These are phyloP conservation scores for Colletotrichum noveboracense DNA, from an alignment of 2,329 filamentous ascomycete species.

Conservation along the genomic window DNA sequence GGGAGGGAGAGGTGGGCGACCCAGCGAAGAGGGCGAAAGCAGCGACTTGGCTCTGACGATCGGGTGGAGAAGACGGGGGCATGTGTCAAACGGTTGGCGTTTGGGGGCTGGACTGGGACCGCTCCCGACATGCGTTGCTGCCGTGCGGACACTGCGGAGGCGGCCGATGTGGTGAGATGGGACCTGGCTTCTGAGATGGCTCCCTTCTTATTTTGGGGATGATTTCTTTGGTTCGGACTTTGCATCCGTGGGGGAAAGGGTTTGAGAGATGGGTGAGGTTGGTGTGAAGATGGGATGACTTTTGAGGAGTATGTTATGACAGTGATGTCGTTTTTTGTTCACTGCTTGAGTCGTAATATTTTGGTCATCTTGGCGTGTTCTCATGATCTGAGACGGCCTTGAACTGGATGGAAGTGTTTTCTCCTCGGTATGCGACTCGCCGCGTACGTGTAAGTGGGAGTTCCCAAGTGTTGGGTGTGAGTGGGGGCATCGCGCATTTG, in stretches of 20 bases:
- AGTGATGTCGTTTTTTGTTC: not conserved
- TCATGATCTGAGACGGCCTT: not conserved
- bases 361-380: not conserved
- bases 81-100: slow-evolving; percentile 12
- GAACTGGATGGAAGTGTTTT: not conserved
- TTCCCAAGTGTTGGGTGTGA: not conserved
- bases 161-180: not conserved
- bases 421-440: not conserved
- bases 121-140: not conserved
- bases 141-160: not conserved
- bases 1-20: not conserved
- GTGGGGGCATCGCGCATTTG: not conserved
- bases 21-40: not conserved
- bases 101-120: not conserved
- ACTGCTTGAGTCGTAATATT: not conserved
- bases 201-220: not conserved
- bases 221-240: not conserved
- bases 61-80: not conserved
- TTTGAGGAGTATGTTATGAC: not conserved
- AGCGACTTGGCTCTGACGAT: slow-evolving; percentile 4
- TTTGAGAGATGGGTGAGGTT: not conserved
- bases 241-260: not conserved
- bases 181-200: not conserved
- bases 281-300: not conserved
- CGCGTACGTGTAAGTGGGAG: not conserved